phyloP scores from a whole-genome alignment of 2,329 filamentous ascomycete genomes.

The Massarina eburnea region DNA sequence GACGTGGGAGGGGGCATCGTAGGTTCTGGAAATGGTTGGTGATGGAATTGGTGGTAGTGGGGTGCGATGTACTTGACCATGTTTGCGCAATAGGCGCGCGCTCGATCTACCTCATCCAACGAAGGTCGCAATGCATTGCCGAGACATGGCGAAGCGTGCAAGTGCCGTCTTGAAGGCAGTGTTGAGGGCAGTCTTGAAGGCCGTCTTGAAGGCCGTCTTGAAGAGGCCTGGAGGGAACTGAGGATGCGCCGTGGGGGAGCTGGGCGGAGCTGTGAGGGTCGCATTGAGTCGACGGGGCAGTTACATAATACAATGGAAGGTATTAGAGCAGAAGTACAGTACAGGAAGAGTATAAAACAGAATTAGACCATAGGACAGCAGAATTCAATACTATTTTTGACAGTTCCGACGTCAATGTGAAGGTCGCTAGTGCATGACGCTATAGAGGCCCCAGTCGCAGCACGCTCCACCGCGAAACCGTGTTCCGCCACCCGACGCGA shows the following conservation, averaged over 20 bases:
- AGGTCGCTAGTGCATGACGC: constrained; percentile 24
- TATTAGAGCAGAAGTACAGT: background rate
- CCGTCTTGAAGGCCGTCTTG: background rate
- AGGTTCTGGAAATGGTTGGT: constrained; percentile 59
- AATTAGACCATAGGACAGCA: no score
- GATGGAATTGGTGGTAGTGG: constrained; percentile 29
- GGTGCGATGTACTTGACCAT: constrained; percentile 52
- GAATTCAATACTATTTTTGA: no score
- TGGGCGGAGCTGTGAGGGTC: constrained; percentile 18
- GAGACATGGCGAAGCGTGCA: constrained; percentile 26
- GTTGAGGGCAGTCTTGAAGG: constrained; percentile 7
- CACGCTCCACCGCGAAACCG: constrained; percentile 33
- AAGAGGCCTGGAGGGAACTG: background rate
- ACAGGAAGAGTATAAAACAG: no score
- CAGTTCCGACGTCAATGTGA: constrained; percentile 6
- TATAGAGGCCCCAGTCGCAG: constrained; percentile 21
- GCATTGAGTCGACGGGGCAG: constrained; percentile 19
- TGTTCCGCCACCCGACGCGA: constrained; percentile 29
- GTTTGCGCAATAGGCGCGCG: constrained; percentile 61
- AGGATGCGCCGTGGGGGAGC: constrained; percentile 21
- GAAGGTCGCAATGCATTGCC: constrained; percentile 28
- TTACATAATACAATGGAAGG: background rate
- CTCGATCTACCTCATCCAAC: constrained; percentile 55
- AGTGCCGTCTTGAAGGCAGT: constrained; percentile 11
- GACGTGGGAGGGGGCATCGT: constrained; percentile 86